A percentile compares a stretch with the other conserved stretches of the same genome.
Conservation (phyloP, 306 rosid genomes). For the Medicago arabica region DNA sequence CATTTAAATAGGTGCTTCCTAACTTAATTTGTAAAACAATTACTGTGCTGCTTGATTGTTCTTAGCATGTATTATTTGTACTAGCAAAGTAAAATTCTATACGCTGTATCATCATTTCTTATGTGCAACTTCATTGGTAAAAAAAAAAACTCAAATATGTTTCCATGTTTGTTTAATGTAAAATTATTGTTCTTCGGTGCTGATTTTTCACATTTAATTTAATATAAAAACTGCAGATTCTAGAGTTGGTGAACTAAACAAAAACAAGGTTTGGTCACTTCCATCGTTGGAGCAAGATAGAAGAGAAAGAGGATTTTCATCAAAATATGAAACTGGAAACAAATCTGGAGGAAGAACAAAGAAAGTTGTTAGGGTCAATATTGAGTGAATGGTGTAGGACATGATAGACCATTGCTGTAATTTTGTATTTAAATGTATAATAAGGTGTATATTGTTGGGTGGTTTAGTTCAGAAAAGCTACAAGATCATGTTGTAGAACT, state of each 20-base stretch:
- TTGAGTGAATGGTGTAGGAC: constrained; percentile 51
- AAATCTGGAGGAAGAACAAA: constrained; percentile 51
- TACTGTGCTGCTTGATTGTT: too few species aligned
- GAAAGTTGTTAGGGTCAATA: constrained; percentile 78
- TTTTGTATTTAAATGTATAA: constrained; percentile 6
- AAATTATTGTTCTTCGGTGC: background rate
- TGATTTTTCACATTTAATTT: constrained; percentile 1
- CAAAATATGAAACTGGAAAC: constrained; percentile 37
- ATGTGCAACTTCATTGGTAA: too few species aligned
- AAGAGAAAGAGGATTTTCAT: constrained; percentile 42
- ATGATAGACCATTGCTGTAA: background rate
- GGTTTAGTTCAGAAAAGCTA: background rate
- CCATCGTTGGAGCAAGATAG: constrained; percentile 42
- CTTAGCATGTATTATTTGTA: too few species aligned
- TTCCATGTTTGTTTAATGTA: too few species aligned
- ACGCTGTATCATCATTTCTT: too few species aligned
- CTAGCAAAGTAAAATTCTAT: too few species aligned
- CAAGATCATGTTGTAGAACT: too few species aligned
- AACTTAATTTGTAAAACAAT: too few species aligned
- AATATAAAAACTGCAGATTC: constrained; percentile 48
- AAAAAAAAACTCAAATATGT: too few species aligned
- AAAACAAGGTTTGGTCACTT: constrained; percentile 38
- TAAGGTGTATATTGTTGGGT: constrained; percentile 12
- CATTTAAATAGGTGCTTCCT: too few species aligned
- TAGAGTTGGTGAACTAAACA: constrained; percentile 34